Evolutionary conservation across 2,329 filamentous ascomycete genomes (phyloP).

Genomic region (Falciphora oryzae): DNA sequence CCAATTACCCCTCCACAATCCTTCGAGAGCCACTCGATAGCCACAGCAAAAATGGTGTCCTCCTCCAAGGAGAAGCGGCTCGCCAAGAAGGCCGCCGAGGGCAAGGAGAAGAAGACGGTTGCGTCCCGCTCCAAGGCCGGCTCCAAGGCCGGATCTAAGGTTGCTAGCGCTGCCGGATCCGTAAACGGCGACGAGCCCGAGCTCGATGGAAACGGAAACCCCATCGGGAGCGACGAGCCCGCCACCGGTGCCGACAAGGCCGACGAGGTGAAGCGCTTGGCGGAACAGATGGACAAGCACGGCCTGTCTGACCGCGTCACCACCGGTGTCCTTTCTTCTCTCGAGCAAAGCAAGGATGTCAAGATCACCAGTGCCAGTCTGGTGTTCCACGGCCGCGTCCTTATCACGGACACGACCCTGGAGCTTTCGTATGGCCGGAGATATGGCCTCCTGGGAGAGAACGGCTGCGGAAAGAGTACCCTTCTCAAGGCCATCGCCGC

Average conservation of each 20-base stretch:
- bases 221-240: constrained; percentile 52
- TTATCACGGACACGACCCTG: constrained; percentile 88
- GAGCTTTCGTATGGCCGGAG: constrained; percentile 89
- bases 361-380: constrained; percentile 93
- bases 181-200: constrained; percentile 65
- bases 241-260: constrained; percentile 68
- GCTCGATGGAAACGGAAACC: constrained; percentile 58
- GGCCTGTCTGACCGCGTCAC: constrained; percentile 97
- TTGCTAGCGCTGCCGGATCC: constrained; percentile 56
- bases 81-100: constrained; percentile 65
- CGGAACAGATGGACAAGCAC: constrained; percentile 90
- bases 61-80: constrained; percentile 67
- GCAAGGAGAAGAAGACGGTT: constrained; percentile 73
- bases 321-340: constrained; percentile 88
- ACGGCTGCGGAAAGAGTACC: constrained; percentile 99
- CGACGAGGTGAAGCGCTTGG: constrained; percentile 79
- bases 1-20: background rate
- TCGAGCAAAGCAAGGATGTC: constrained; percentile 81
- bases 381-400: constrained; percentile 95
- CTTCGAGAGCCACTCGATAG: background rate
- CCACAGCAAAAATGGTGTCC: constrained; percentile 53
- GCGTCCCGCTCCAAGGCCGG: constrained; percentile 60
- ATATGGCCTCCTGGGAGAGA: constrained; percentile 95
- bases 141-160: constrained; percentile 62
- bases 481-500: constrained; percentile 88